Percentiles rank a stretch among this genome's conserved stretches.
Evolutionary conservation across 2,329 filamentous ascomycete genomes (phyloP).

Genomic region (Parascedosporium putredinis): DNA sequence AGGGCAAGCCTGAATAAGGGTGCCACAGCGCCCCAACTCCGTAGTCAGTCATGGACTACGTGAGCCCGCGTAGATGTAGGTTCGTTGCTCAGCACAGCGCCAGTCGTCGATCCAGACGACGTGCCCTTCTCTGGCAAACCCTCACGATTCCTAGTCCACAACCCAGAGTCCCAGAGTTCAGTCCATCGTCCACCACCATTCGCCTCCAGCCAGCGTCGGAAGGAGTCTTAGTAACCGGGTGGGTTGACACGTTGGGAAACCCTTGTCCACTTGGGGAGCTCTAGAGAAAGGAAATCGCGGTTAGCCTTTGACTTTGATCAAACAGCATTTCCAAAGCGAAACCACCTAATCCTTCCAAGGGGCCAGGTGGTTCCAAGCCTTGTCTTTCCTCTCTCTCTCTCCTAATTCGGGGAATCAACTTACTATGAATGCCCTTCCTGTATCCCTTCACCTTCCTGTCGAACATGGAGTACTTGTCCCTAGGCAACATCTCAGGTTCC

Average conservation of each 20-base stretch:
- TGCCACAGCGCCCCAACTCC: too few species aligned
- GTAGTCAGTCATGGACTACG: too few species aligned
- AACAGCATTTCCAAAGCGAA: background rate
- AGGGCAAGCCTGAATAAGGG: background rate
- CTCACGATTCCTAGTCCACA: too few species aligned
- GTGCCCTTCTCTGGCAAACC: too few species aligned
- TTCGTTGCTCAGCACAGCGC: too few species aligned
- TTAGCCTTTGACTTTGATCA: background rate
- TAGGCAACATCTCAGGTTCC: slow-evolving; percentile 89
- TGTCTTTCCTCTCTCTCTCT: too few species aligned
- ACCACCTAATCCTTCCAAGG: background rate
- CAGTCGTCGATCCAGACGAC: too few species aligned
- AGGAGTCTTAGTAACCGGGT: slow-evolving; percentile 68
- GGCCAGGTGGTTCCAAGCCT: background rate
- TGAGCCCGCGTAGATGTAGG: too few species aligned
- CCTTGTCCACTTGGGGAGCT: slow-evolving; percentile 87
- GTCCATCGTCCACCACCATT: too few species aligned
- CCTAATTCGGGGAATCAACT: slow-evolving; percentile 34
- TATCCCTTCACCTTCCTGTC: slow-evolving; percentile 93
- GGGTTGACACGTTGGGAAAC: slow-evolving; percentile 91
- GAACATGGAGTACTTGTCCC: slow-evolving; percentile 97
- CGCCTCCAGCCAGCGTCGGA: background rate
- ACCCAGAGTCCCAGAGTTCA: too few species aligned
- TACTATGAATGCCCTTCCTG: slow-evolving; percentile 95
- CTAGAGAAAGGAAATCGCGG: slow-evolving; percentile 29